Conservation (phyloP, 2,329 filamentous ascomycete species). For the Plenodomus tracheiphilus region DNA sequence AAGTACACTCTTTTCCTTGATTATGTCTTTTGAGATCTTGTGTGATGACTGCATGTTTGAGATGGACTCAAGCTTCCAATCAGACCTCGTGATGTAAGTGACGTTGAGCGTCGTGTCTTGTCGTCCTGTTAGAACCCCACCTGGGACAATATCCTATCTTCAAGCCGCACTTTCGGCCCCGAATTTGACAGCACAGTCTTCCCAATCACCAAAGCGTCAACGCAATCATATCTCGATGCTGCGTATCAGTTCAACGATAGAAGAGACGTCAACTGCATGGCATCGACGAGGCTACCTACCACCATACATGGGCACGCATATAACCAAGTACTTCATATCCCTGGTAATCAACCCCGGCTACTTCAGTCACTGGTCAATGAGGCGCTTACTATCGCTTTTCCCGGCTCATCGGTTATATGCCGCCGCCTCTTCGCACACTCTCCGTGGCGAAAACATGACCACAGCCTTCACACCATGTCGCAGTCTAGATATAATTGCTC, state of each 20-base stretch:
- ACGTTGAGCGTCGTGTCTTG: neutral
- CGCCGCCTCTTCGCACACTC: neutral
- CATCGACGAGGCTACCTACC: too few relatives aligned
- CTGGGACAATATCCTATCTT: neutral
- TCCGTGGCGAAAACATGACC: neutral
- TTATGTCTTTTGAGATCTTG: neutral
- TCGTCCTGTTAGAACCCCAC: neutral
- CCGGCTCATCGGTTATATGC: neutral
- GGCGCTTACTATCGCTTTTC: neutral
- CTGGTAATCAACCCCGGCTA: too few relatives aligned
- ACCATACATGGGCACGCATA: too few relatives aligned
- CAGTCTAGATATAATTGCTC: neutral
- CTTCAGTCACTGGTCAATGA: neutral
- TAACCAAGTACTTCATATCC: too few relatives aligned
- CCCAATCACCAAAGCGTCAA: too few relatives aligned
- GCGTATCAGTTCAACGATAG: too few relatives aligned
- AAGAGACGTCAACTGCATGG: too few relatives aligned
- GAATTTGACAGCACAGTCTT: too few relatives aligned
- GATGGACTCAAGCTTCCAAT: neutral
- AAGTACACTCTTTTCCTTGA: neutral
- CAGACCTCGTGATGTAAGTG: neutral
- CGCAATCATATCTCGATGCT: too few relatives aligned
- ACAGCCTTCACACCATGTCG: neutral
- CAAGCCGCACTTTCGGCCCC: too few relatives aligned
- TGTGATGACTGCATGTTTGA: neutral